A percentile compares a stretch with the other conserved stretches of the same genome.
phyloP scores from a whole-genome alignment of 2,329 filamentous ascomycete species.

The Colletotrichum spinosum region DNA sequence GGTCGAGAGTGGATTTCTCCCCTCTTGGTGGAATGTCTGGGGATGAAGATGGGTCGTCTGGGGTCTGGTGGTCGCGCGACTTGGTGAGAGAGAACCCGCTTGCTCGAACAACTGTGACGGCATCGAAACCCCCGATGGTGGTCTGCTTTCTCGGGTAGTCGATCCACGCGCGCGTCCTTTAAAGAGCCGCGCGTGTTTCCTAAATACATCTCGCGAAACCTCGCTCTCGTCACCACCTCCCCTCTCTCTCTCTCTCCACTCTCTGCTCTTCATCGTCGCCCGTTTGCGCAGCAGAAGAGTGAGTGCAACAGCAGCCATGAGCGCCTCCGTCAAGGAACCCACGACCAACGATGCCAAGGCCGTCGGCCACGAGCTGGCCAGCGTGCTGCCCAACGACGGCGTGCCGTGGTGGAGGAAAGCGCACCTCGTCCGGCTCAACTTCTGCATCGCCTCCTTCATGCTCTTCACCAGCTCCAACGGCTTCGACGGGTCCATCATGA shows the following conservation, averaged over 20 bases:
- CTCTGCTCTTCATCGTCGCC: background rate
- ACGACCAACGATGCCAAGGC: constrained; percentile 22
- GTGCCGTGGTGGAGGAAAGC: constrained; percentile 30
- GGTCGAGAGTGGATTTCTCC: background rate
- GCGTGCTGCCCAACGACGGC: constrained; percentile 26
- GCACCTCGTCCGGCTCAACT: constrained; percentile 30
- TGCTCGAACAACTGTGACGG: constrained; percentile 22
- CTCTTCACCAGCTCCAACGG: constrained; percentile 33
- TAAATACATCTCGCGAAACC: no score
- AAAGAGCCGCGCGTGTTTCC: background rate
- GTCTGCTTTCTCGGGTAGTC: background rate
- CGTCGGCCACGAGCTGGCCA: constrained; percentile 30
- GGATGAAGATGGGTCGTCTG: constrained; percentile 12
- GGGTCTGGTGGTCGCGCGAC: constrained; percentile 1
- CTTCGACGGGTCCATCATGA: constrained; percentile 36
- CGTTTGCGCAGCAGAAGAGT: background rate
- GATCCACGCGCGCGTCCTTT: background rate
- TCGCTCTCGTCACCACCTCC: background rate
- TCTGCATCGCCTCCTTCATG: constrained; percentile 29
- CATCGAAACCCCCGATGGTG: constrained; percentile 8
- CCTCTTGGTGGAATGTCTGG: constrained; percentile 15
- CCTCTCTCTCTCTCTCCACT: background rate
- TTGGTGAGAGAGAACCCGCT: constrained; percentile 9
- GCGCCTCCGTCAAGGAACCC: background rate
- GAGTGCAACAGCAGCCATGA: background rate